These are phyloP conservation scores for Nemania bipapillata DNA, from an alignment of 2,329 filamentous ascomycete species.

Conservation along the genomic window DNA sequence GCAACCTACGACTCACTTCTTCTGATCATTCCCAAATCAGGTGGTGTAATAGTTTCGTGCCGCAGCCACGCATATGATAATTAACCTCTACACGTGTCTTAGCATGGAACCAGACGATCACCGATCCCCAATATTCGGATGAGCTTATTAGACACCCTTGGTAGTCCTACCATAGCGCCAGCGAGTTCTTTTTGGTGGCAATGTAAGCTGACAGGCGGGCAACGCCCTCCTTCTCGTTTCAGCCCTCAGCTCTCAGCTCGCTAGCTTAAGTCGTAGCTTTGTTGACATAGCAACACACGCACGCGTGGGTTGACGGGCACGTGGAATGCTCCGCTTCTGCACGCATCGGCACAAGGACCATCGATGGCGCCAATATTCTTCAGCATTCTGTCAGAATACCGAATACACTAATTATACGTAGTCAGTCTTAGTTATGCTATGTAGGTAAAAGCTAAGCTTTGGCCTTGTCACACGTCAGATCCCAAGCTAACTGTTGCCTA, in stretches of 20 bases:
- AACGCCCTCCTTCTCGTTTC: constrained; percentile 33
- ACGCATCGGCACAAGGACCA: constrained; percentile 24
- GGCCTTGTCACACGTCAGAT: constrained; percentile 8
- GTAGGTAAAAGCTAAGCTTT: neutral
- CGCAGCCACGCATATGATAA: constrained; percentile 14
- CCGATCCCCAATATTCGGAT: constrained; percentile 28
- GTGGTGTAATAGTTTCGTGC: constrained; percentile 10
- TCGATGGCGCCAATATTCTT: neutral
- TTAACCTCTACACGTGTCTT: constrained; percentile 5
- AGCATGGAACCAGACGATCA: neutral
- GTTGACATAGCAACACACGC: constrained; percentile 27
- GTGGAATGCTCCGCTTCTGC: constrained; percentile 27
- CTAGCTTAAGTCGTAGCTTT: constrained; percentile 1
- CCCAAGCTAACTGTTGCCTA: neutral
- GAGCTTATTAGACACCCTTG: constrained; percentile 15
- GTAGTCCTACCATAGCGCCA: constrained; percentile 8
- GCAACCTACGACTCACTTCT: neutral
- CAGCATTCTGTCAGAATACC: too few species aligned
- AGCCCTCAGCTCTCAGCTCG: constrained; percentile 22
- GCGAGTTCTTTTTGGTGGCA: neutral
- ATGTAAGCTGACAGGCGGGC: constrained; percentile 30
- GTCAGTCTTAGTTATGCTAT: too few species aligned
- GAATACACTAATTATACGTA: too few species aligned
- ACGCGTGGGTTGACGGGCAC: too few species aligned
- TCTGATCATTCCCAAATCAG: neutral